Evolutionary conservation across 1,139 yeast species (phyloP).

Genomic region (Kodamaea arcana): DNA sequence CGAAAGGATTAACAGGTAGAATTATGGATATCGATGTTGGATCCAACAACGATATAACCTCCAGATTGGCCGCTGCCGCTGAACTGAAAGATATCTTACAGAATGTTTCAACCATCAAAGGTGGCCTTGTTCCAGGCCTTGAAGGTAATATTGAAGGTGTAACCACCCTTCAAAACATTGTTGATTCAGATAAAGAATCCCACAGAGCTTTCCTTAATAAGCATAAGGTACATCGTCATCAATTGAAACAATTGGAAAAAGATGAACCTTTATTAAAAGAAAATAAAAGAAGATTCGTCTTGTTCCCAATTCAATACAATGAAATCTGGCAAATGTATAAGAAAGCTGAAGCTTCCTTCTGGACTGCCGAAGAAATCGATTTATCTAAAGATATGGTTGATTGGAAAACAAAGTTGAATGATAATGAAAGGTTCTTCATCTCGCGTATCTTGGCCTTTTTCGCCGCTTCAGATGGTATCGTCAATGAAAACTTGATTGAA

Average conservation of each 20-base stretch:
- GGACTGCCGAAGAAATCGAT: constrained; percentile 99
- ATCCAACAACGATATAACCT: constrained; percentile 35
- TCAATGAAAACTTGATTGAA: constrained; percentile 94
- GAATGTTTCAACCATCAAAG: constrained; percentile 24
- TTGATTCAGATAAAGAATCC: constrained; percentile 14
- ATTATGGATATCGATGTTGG: constrained; percentile 41
- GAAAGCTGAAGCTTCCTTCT: constrained; percentile 98
- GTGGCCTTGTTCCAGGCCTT: constrained; percentile 16
- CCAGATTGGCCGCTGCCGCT: constrained; percentile 45
- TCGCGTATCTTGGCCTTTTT: constrained; percentile 95
- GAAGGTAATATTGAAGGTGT: constrained; percentile 8
- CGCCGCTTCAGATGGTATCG: constrained; percentile 97
- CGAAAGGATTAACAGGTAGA: constrained; percentile 47
- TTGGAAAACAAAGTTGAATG: constrained; percentile 82
- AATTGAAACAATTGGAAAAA: constrained; percentile 69
- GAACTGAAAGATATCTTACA: constrained; percentile 37
- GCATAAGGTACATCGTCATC: constrained; percentile 67
- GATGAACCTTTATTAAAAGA: constrained; percentile 87
- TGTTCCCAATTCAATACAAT: constrained; percentile 96
- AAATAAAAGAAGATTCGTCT: constrained; percentile 85
- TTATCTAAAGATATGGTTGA: constrained; percentile 85
- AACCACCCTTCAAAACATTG: constrained; percentile 8
- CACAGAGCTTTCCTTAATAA: constrained; percentile 55
- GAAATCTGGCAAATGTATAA: constrained; percentile 99
- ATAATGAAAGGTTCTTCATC: constrained; percentile 85